Evolutionary conservation across 2,329 filamentous ascomycete species (phyloP).

Genomic region (Talaromyces sp.): DNA sequence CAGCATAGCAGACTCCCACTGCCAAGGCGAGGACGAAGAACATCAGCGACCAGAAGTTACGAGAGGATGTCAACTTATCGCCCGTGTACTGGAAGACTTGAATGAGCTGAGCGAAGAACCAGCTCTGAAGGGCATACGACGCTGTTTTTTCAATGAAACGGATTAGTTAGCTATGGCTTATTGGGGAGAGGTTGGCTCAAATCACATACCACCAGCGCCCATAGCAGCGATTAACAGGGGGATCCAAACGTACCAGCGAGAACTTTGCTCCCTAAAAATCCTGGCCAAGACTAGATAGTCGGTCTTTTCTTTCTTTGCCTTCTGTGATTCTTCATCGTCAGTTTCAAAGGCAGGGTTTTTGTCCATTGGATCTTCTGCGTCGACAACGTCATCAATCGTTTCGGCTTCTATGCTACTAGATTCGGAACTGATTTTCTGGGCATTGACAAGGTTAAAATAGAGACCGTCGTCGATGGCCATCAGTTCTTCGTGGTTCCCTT

Average conservation of each 20-base stretch:
- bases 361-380: neutral
- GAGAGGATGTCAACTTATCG: constrained; percentile 32
- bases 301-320: neutral
- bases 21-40: constrained; percentile 51
- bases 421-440: constrained; percentile 12
- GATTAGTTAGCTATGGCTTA: neutral
- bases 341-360: neutral
- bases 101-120: constrained; percentile 46
- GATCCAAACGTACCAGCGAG: neutral
- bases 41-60: constrained; percentile 52
- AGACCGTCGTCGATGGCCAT: constrained; percentile 55
- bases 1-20: constrained; percentile 40
- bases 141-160: constrained; percentile 10
- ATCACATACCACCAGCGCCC: neutral
- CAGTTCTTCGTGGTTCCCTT: constrained; percentile 70
- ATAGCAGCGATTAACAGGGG: neutral
- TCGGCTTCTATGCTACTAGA: neutral
- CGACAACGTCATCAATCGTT: neutral
- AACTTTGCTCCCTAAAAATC: neutral
- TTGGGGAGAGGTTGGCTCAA: too few species aligned
- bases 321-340: neutral
- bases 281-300: neutral
- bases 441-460: constrained; percentile 62
- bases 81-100: constrained; percentile 43
- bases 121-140: constrained; percentile 33